Evolutionary conservation across 331 rosid species (phyloP), one percentile per base, ranked within the genome.

Genomic region (Malus hybrid): DNA sequence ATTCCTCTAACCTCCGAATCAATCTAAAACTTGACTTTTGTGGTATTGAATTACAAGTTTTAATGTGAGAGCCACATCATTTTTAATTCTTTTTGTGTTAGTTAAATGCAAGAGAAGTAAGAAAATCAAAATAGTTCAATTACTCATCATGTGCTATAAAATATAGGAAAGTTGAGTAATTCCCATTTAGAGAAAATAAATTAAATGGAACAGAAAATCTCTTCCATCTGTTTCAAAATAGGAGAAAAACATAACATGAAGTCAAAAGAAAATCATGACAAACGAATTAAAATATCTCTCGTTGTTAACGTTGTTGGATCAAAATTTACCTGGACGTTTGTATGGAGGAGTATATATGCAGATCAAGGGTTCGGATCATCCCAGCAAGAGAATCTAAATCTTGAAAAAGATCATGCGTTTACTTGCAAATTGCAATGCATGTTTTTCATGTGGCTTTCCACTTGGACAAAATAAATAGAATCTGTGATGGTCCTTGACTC

Each of bases 321-420:
- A 77, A 53, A 75, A 14, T 53, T 10, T n/a, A 70, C 50, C 57
- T 66, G 71, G 71, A 66, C 6, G 4, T 24, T 70, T 15, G 61
- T 62, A 36, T 6, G 10, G 70, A 15, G 10, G 70, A 15, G 32
- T 36, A 8, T 36, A 36, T 36, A 8, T 36, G 6, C 46, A 39
- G 63, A 28, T 73, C 24, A 39, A 39, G 46, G 13, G 13, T 61
- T n/a, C 11, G 50, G 62, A 68, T 33, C 65, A 67, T 18, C 75
- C 76, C 58, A 60, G 46, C 56, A 53, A 58, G 52, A 22, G 66
- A 24, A 22, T 15, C 48, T 72, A 56, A 82, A 81, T 81, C 85
- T 68, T 61, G 19, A 39, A 39, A 26, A n/a, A 34, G 61, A 77
- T 77, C 15, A 29, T 62, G 75, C 73, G 56, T 67, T 39, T 26